These are phyloP conservation scores for Phytophthora agathidicida DNA, from an alignment of 352 stramenopile species.

Conservation along the genomic window DNA sequence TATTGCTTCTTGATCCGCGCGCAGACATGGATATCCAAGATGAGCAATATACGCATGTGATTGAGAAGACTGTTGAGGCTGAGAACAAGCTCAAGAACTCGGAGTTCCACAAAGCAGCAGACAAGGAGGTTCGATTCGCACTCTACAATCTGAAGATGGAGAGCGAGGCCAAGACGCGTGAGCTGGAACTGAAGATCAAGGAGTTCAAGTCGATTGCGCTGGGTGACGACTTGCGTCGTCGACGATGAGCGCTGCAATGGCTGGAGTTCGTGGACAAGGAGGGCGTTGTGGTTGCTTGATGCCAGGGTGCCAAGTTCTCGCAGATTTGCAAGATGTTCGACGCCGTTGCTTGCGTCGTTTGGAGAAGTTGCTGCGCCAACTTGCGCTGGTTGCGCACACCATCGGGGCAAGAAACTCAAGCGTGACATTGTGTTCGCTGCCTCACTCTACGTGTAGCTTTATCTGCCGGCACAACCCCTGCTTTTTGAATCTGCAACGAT, in stretches of 20 bases:
- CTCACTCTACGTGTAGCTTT: constrained; percentile 96
- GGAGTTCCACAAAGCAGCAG: constrained; percentile 65
- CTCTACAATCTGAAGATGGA: constrained; percentile 94
- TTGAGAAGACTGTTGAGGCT: constrained; percentile 79
- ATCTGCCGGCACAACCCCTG: too few relatives aligned
- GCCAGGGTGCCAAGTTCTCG: constrained; percentile 98
- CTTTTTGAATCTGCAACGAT: too few relatives aligned
- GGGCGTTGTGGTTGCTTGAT: constrained; percentile 96
- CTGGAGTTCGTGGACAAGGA: constrained; percentile 97
- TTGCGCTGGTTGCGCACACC: constrained; percentile 94
- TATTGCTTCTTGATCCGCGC: constrained; percentile 93
- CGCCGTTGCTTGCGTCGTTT: constrained; percentile 95
- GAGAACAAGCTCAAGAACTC: constrained; percentile 74
- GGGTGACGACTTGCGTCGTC: constrained; percentile 95
- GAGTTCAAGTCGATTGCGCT: constrained; percentile 96
- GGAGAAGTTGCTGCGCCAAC: constrained; percentile 98
- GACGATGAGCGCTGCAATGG: constrained; percentile 95
- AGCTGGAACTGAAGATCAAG: constrained; percentile 95
- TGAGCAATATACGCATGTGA: constrained; percentile 89
- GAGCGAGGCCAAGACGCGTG: constrained; percentile 90
- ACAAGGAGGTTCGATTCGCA: constrained; percentile 84
- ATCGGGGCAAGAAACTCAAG: constrained; percentile 98
- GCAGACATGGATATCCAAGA: constrained; percentile 96
- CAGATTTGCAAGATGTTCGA: constrained; percentile 99
- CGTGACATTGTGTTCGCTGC: constrained; percentile 99